phyloP scores from a whole-genome alignment of 1,139 yeast genomes.

The Wickerhamomyces sp. region DNA sequence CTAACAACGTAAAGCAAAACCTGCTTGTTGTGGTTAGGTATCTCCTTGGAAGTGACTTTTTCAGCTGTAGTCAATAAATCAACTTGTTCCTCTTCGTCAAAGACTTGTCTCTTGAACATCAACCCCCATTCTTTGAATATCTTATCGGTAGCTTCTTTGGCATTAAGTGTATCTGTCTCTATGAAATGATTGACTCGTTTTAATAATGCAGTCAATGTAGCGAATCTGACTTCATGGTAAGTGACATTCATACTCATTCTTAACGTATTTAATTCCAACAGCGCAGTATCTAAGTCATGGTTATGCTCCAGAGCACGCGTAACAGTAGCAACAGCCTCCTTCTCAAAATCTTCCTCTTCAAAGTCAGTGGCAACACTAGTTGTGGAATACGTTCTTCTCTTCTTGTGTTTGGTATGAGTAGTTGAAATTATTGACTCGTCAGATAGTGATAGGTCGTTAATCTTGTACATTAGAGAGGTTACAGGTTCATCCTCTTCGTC shows the following conservation, averaged over 20 bases:
- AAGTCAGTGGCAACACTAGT: conserved; percentile 38
- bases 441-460: conserved; percentile 63
- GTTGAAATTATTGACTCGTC: conserved; percentile 75
- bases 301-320: conserved; percentile 87
- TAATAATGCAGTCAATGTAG: conserved; percentile 72
- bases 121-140: conserved; percentile 78
- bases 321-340: conserved; percentile 91
- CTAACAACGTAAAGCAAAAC: conserved; percentile 57
- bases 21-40: conserved; percentile 16
- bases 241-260: conserved; percentile 97
- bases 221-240: conserved; percentile 85
- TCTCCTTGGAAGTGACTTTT: conserved; percentile 32
- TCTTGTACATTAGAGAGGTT: conserved; percentile 46
- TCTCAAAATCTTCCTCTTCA: conserved; percentile 79
- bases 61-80: conserved; percentile 67
- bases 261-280: conserved; percentile 85
- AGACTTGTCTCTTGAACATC: conserved; percentile 77
- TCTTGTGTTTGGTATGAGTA: conserved; percentile 39
- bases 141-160: conserved; percentile 70
- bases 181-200: conserved; percentile 66
- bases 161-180: conserved; percentile 67
- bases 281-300: conserved; percentile 90
- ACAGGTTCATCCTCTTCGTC: conserved; percentile 39
- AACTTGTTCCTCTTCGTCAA: conserved; percentile 70
- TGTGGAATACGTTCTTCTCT: conserved; percentile 42